These are phyloP conservation scores for Nadsonia starkeyi-henricii DNA, from an alignment of 1,139 yeast genomes.

Conservation along the genomic window DNA sequence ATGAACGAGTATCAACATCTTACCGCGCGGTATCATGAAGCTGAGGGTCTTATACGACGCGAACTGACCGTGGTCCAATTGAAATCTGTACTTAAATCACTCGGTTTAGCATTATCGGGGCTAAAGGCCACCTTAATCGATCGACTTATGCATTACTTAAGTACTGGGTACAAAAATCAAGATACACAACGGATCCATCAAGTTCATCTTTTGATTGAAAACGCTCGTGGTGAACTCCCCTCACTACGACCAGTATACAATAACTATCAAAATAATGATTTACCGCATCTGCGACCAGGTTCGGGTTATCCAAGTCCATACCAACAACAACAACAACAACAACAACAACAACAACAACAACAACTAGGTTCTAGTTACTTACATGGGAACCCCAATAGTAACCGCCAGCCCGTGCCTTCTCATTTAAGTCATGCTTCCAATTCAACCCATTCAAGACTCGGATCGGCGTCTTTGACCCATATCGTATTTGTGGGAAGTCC, in stretches of 20 bases:
- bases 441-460: no score
- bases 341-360: no score
- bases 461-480: no score
- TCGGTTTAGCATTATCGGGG: background rate
- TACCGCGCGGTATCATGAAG: background rate
- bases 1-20: background rate
- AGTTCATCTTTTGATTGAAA: background rate
- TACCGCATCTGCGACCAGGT: no score
- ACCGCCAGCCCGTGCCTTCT: no score
- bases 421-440: no score
- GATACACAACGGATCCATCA: background rate
- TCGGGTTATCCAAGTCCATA: no score
- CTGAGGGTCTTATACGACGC: background rate
- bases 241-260: background rate
- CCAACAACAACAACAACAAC: no score
- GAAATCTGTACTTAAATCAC: background rate
- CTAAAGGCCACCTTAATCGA: background rate
- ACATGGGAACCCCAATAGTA: no score
- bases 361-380: no score
- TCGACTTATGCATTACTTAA: background rate
- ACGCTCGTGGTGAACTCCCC: background rate
- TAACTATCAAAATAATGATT: no score
- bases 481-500: background rate
- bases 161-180: background rate
- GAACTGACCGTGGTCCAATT: background rate